Conservation (phyloP, 768 basidiomycete genomes). For the Leccinum variicolor region DNA sequence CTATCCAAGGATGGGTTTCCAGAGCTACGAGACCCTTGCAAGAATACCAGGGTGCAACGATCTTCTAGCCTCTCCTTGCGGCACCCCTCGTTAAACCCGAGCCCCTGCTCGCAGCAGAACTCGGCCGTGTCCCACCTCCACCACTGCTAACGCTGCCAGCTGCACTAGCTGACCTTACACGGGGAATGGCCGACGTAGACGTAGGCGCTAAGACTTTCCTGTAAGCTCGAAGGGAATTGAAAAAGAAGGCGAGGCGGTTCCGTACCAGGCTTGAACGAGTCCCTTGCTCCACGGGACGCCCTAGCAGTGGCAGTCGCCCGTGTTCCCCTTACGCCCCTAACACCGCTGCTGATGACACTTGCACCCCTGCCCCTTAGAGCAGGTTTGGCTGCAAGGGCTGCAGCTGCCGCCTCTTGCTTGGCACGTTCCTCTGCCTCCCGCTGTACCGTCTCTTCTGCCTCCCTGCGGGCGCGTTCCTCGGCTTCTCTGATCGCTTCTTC, state of each 20-base stretch:
- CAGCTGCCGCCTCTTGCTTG: constrained; percentile 45
- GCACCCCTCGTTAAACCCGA: constrained; percentile 25
- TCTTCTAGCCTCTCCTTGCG: constrained; percentile 23
- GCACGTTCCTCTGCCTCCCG: constrained; percentile 48
- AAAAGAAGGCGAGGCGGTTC: background rate
- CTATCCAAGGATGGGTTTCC: background rate
- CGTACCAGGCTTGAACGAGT: constrained; percentile 39
- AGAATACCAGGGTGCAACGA: background rate
- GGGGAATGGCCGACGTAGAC: constrained; percentile 16
- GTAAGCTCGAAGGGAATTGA: constrained; percentile 5
- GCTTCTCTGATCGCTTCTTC: constrained; percentile 40
- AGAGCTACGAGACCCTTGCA: background rate
- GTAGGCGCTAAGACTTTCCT: constrained; percentile 7
- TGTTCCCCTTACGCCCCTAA: constrained; percentile 71
- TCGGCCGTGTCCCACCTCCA: constrained; percentile 19
- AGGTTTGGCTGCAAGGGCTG: constrained; percentile 31
- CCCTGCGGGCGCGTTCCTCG: constrained; percentile 31
- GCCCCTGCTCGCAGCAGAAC: constrained; percentile 24
- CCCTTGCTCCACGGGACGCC: constrained; percentile 43
- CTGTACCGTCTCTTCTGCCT: constrained; percentile 33
- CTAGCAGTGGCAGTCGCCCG: constrained; percentile 46
- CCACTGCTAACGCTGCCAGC: constrained; percentile 18
- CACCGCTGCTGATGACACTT: constrained; percentile 47
- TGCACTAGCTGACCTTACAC: constrained; percentile 26
- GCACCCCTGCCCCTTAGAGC: constrained; percentile 43